These are phyloP conservation scores for Rhododendron vialii DNA, from an alignment of 148 eudicot species.

Conservation along the genomic window DNA sequence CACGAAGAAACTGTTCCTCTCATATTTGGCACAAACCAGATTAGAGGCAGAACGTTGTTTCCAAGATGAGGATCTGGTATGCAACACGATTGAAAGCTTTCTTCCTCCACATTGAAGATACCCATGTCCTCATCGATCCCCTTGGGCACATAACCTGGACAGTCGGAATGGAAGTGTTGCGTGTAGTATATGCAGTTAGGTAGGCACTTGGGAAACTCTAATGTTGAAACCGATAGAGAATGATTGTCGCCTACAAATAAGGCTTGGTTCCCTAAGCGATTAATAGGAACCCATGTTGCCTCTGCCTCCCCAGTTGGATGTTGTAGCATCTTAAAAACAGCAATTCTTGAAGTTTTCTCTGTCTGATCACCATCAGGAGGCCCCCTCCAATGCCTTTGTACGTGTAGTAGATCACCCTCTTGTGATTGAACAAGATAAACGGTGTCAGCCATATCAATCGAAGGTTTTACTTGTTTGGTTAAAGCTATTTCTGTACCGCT, in stretches of 20 bases:
- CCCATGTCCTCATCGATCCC: slow-evolving; percentile 9
- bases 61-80: not conserved
- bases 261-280: not conserved
- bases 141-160: not conserved
- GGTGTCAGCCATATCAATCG: not conserved
- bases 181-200: slow-evolving; percentile 1
- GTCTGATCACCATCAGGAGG: too few species aligned
- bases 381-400: not conserved
- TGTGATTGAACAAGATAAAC: slow-evolving; percentile 13
- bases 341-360: not conserved
- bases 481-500: not conserved
- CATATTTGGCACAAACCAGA: not conserved
- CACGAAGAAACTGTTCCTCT: too few species aligned
- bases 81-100: not conserved
- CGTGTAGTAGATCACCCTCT: slow-evolving; percentile 2
- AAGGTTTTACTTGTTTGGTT: too few species aligned
- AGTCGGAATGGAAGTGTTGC: not conserved
- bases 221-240: not conserved
- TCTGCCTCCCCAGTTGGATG: not conserved
- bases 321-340: not conserved
- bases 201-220: not conserved
- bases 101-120: not conserved
- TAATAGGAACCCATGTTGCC: not conserved
- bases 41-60: not conserved
- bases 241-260: slow-evolving; percentile 4